Evolutionary conservation across 768 basidiomycete genomes (phyloP).

Genomic region (Kwoniella dendrophila): DNA sequence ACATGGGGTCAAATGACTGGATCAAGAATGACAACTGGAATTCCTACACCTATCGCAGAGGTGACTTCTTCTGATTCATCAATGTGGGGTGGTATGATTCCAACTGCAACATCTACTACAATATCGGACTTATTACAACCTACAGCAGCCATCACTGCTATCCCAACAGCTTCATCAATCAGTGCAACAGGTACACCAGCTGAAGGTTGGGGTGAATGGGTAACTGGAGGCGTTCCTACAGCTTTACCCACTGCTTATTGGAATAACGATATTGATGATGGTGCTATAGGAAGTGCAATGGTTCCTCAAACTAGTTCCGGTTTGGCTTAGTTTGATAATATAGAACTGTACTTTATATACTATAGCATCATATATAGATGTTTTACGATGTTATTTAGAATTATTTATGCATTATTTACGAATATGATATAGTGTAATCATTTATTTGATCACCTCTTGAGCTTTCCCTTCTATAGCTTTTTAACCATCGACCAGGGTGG

Average conservation of each 20-base stretch:
- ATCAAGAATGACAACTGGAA: constrained; percentile 15
- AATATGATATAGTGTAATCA: no score
- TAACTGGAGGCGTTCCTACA: not conserved
- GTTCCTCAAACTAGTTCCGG: constrained; percentile 22
- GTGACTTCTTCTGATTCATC: not conserved
- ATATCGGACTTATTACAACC: not conserved
- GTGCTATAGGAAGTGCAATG: constrained; percentile 25
- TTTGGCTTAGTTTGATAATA: constrained; percentile 18
- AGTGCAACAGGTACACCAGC: constrained; percentile 6
- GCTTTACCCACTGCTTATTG: not conserved
- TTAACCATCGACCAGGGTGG: no score
- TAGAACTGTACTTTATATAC: not conserved
- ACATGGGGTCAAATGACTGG: constrained; percentile 15
- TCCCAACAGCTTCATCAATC: constrained; percentile 5
- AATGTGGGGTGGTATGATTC: not conserved
- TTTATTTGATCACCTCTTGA: no score
- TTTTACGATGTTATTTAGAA: no score
- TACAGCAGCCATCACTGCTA: not conserved
- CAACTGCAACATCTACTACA: not conserved
- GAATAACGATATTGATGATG: constrained; percentile 1
- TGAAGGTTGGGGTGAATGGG: constrained; percentile 22
- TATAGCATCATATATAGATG: no score
- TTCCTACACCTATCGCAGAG: not conserved
- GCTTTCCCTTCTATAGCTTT: no score
- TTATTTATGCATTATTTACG: no score